Evolutionary conservation across 768 basidiomycete genomes (phyloP), one percentile per base, ranked within the genome.

Genomic region (Leucosporidium yakuticum): DNA sequence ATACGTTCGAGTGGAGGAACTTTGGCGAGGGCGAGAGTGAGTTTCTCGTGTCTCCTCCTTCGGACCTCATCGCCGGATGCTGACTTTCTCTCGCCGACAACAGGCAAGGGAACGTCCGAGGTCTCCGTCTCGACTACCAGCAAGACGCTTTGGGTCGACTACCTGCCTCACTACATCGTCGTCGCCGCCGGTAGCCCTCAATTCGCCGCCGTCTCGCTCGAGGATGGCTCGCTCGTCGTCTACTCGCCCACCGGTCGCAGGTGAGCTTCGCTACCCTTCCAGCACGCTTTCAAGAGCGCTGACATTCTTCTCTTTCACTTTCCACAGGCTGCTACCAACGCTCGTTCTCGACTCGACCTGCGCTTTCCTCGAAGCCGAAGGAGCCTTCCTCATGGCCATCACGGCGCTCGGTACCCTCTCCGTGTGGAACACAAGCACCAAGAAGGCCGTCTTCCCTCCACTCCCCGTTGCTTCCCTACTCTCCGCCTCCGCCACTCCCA

Each of bases 81-180:
- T 23, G 59, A 60, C 39, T 57, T 48, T 36, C 63, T 39, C 9
- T 39, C 29, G 0, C 39, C 48, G 51, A 36, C 63, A 47, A 29
- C 47, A 44, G 65, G 48, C 29, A 34, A 65, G 86, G 88, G 83
- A n/a, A 81, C 83, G 6, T 83, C 84, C 23, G 91, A 92, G 74
- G 82, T 97, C 21, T 79, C 84, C 9, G 86, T 86, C 67, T 79
- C 84, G 63, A 81, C 74, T 83, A 84, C 44, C 86, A 86, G 79
- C 84, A 62, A 87, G 67, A 88, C 86, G 17, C 85, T 88, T 63
- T 98, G 94, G 92, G 78, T 94, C 54, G 94, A 97, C 78, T 98
- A 89, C 79, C 75, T 95, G 12, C 85, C 89, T 1, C 85, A 84
- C 3, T 86, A 88, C 31, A 85, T 85, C n/a, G 77, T 94, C 21